Evolutionary conservation across 495 filamentous ascomycete genomes (phyloP), one percentile per base, ranked within the genome.

Genomic region (Hyaloscypha bicolor): DNA sequence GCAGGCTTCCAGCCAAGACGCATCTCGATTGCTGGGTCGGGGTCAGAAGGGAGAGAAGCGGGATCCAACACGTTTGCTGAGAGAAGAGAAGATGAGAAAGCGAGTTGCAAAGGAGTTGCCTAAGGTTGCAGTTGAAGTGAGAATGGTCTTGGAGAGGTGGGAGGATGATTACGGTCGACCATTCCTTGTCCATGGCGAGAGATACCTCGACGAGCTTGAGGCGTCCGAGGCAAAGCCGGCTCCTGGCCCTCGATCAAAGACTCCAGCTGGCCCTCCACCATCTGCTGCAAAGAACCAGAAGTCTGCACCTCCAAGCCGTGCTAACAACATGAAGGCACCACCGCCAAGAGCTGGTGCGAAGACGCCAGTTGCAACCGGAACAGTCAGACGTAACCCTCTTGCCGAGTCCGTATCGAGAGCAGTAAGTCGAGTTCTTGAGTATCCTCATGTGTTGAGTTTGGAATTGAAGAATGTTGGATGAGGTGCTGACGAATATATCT

Each of bases 21-120:
- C 96, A 32, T 97, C 93, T 29, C 89, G 95, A 31, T 82, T 99
- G 16, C 91, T 97, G 88, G 85, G 85, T 66, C 91, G 93, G 48
- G 94, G 94, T 3, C 87, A 89, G 63, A 97, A 94, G 78, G 91
- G 93, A 59, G 93, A 97, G 76, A 89, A 87, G 72, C 90, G 95
- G 71, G 95, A 99, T 76, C 95, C 95, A 0, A 93, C 92, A 32
- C 93, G 96, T 76, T 82, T 99, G n/a, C 80, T 99, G 33, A 86
- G 95, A 30, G 95, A 99, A 74, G 95, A 99, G 80, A 98, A 97
- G 83, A 95, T 97, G 92, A 87, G 95, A 51, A 99, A 98, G 85
- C 83, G 93, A 31, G 96, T 98, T 65, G 83, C 93, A 19, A 97
- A 97, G 78, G 95, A 99, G 69, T 82, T 99, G 53, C 95, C 95